A percentile compares a stretch with the other conserved stretches of the same genome.
These are phyloP conservation scores for Phytophthora rubi DNA, from an alignment of 352 stramenopile genomes.

Conservation along the genomic window DNA sequence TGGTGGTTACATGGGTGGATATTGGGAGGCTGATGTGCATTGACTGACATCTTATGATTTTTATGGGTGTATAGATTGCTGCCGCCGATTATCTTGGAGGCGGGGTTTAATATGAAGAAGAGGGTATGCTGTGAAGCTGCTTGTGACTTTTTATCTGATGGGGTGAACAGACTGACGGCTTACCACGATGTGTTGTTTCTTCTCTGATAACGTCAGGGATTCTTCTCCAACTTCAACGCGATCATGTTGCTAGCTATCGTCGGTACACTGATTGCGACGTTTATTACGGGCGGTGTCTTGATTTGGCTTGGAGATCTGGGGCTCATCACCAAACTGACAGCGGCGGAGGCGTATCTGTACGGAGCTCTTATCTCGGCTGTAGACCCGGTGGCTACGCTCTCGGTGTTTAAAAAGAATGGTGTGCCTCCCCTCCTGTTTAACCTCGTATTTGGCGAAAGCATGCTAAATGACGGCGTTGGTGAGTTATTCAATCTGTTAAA, in stretches of 20 bases:
- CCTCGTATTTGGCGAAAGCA: constrained; percentile 95
- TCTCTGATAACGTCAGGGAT: constrained; percentile 50
- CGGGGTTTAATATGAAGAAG: constrained; percentile 91
- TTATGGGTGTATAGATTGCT: constrained; percentile 43
- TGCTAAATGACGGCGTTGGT: constrained; percentile 95
- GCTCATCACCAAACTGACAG: constrained; percentile 80
- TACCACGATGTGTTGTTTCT: constrained; percentile 19
- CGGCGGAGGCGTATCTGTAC: constrained; percentile 92
- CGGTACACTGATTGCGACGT: constrained; percentile 81
- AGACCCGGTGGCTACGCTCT: constrained; percentile 93
- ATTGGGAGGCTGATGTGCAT: not conserved
- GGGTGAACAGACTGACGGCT: constrained; percentile 5
- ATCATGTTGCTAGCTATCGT: constrained; percentile 85
- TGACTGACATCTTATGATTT: constrained; percentile 5
- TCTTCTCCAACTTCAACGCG: constrained; percentile 90
- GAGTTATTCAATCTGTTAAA: constrained; percentile 31
- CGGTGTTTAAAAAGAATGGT: constrained; percentile 93
- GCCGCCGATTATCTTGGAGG: constrained; percentile 87
- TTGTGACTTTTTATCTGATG: not conserved
- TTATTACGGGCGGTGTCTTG: constrained; percentile 78
- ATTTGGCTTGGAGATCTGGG: constrained; percentile 77
- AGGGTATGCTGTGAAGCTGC: constrained; percentile 44
- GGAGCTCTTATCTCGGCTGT: constrained; percentile 93
- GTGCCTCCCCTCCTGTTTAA: constrained; percentile 93
- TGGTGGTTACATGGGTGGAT: not conserved